Conservation (phyloP, 176 grass and related monocot species). For the Saccharum spontaneum region DNA sequence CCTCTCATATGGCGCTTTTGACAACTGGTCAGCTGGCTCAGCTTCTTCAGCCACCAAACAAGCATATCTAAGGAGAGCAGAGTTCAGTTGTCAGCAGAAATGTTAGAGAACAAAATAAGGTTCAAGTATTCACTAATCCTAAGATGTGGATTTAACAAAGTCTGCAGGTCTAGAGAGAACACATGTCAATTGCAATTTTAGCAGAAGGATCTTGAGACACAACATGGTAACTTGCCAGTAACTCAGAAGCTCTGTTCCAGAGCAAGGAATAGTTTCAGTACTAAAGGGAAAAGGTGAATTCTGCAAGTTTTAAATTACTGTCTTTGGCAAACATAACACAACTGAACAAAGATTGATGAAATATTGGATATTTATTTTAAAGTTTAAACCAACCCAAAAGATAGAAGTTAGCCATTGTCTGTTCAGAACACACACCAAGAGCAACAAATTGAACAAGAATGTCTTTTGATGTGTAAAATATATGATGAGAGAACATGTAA, state of each 20-base stretch:
- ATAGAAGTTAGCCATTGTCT: no score
- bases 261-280: not conserved
- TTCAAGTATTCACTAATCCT: not conserved
- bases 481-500: no score
- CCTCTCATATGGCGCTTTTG: conserved; percentile 38
- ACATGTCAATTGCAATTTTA: not conserved
- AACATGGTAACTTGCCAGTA: not conserved
- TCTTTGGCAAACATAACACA: not conserved
- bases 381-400: no score
- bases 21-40: not conserved
- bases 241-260: not conserved
- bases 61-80: conserved; percentile 58
- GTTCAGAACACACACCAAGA: no score
- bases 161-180: not conserved
- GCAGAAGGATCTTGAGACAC: not conserved
- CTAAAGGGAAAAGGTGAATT: not conserved
- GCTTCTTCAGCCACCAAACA: conserved; percentile 87
- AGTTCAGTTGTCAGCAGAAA: not conserved
- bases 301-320: not conserved
- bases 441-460: no score
- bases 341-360: not conserved
- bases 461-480: no score
- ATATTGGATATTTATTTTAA: no score
- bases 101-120: not conserved
- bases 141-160: not conserved